Conservation (phyloP, 495 filamentous ascomycete genomes). For the Wilcoxina mikolae region DNA sequence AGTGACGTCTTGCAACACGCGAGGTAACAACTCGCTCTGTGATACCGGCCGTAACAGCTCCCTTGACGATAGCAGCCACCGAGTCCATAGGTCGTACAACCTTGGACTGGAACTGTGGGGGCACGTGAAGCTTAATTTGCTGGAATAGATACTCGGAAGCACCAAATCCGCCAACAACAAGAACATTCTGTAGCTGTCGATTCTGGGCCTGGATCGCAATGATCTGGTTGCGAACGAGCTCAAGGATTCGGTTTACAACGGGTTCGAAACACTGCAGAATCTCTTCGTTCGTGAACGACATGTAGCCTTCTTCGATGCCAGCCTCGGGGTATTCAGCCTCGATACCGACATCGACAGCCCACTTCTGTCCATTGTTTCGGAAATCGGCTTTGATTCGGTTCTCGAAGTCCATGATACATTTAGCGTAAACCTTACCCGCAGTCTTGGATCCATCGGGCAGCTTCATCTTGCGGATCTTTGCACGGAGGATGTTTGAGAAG, state of each 20-base stretch:
- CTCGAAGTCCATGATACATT: conserved; percentile 77
- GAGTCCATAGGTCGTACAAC: conserved; percentile 77
- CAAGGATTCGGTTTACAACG: conserved; percentile 62
- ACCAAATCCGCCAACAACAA: conserved; percentile 67
- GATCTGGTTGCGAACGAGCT: conserved; percentile 65
- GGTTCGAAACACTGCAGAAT: conserved; percentile 71
- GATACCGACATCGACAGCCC: conserved; percentile 64
- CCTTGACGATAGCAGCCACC: conserved; percentile 67
- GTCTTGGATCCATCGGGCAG: conserved; percentile 63
- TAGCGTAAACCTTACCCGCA: conserved; percentile 64
- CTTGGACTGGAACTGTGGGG: conserved; percentile 63
- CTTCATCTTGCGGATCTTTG: conserved; percentile 72
- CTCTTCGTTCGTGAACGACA: conserved; percentile 73
- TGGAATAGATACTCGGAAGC: conserved; percentile 74
- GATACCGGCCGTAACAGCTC: conserved; percentile 78
- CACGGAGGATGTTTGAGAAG: conserved; percentile 65
- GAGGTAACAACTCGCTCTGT: conserved; percentile 92
- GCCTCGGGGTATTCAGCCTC: conserved; percentile 68
- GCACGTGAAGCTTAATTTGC: conserved; percentile 65
- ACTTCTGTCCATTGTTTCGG: conserved; percentile 68
- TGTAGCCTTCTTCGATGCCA: conserved; percentile 65
- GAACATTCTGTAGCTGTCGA: conserved; percentile 55
- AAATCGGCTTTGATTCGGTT: conserved; percentile 73
- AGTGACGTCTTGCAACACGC: conserved; percentile 94
- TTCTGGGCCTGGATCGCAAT: conserved; percentile 70